Evolutionary conservation across 805 yeast species (phyloP), one percentile per base, ranked within the genome.

Genomic region (Wickerhamiella galacta): DNA sequence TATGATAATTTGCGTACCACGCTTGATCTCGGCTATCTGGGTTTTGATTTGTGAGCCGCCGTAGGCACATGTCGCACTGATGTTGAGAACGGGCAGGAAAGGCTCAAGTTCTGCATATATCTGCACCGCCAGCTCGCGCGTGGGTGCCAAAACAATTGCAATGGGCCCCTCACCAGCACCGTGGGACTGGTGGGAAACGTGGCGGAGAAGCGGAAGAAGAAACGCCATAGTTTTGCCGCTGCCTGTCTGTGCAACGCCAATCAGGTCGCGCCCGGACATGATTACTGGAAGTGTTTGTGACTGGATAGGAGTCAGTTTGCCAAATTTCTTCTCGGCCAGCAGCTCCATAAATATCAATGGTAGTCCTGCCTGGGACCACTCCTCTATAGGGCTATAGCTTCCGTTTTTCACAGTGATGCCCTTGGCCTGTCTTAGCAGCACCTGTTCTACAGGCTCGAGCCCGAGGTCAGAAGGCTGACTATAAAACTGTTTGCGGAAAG

Each of bases 231-330:
- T 90, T 50, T 90, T 90, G 3, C 98, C 98, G 1, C 95, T 80
- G 0, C 98, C 98, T 0, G 98, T 90, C 42, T 83, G 82, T 0
- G 98, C 96, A 15, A 90, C 76, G 4, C 95, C 95, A 30, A 90
- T 76, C 6, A 87, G 70, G 56, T 90, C 96, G 30, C 77, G 56
- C 1, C 96, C 96, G 2, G 75, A 62, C 92, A 87, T 79, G 15
- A 83, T 71, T 1, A 83, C 77, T 0, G 98, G 96, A 16, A 85
- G 62, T 0, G 95, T 83, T 46, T 83, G 95, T 0, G 83, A 64
- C 52, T 90, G 98, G 34, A 90, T 82, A 0, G 95, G 70, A 0
- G 95, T 80, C 1, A 96, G 94, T 2, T 56, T 48, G 0, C 53
- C 58, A 48, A 70, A 85, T 6, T 60, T 51, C 7, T 76, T 51